phyloP scores from a whole-genome alignment of 2,329 filamentous ascomycete species.

The Thielaviopsis euricoi region DNA sequence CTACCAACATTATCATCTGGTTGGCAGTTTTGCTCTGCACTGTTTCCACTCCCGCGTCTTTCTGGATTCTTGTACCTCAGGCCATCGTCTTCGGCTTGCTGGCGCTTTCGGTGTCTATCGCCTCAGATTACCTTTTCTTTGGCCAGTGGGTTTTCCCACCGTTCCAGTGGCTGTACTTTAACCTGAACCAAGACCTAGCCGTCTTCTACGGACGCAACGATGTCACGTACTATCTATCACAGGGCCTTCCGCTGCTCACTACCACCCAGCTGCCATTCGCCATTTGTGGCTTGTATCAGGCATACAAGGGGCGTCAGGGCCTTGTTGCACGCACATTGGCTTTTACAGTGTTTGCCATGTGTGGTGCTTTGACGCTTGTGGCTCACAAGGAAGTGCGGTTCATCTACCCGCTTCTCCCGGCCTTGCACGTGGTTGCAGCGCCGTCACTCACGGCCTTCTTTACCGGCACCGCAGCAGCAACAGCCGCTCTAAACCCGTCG shows the following conservation, averaged over 20 bases:
- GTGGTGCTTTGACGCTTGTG: slow-evolving; percentile 54
- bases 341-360: slow-evolving; percentile 40
- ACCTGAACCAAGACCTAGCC: slow-evolving; percentile 71
- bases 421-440: slow-evolving; percentile 68
- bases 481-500: neutral
- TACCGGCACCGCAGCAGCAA: slow-evolving; percentile 17
- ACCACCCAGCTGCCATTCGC: slow-evolving; percentile 72
- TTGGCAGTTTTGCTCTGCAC: slow-evolving; percentile 39
- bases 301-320: slow-evolving; percentile 22
- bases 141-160: slow-evolving; percentile 77
- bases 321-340: slow-evolving; percentile 34
- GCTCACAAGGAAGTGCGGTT: slow-evolving; percentile 96
- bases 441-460: slow-evolving; percentile 52
- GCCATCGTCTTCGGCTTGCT: slow-evolving; percentile 43
- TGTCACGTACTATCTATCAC: slow-evolving; percentile 83
- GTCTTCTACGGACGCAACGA: slow-evolving; percentile 86
- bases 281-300: slow-evolving; percentile 43
- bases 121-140: slow-evolving; percentile 67
- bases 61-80: slow-evolving; percentile 43
- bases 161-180: slow-evolving; percentile 76
- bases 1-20: slow-evolving; percentile 85
- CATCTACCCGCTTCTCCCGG: slow-evolving; percentile 78
- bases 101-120: slow-evolving; percentile 45
- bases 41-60: slow-evolving; percentile 23
- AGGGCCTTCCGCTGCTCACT: slow-evolving; percentile 75